Evolutionary conservation across 306 rosid species (phyloP), one percentile per base, ranked within the genome.

Genomic region (Boehmeria nivea): DNA sequence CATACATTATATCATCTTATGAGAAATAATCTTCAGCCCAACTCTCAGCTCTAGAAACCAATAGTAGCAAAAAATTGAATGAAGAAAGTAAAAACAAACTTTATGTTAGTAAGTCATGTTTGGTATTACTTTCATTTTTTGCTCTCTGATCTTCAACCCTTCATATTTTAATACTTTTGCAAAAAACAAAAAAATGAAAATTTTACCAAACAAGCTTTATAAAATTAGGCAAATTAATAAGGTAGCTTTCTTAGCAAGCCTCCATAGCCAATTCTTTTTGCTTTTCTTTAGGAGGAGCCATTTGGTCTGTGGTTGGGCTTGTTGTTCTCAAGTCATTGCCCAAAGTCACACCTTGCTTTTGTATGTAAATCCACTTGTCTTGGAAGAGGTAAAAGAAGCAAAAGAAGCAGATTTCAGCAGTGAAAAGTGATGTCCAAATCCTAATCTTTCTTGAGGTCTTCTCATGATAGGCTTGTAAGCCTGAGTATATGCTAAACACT

Each of bases 341-440:
- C 72, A 83, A 70, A 69, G 25, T 56, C 43, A 73, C 76, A 62
- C 86, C 78, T 78, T 81, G 86, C 17, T 72, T 81, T 37, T 78
- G 74, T 34, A 83, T 86, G 64, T 86, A 78, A 40, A 43, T 57
- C 94, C 90, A 80, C 71, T 83, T 89, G 71, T 89, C 95, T 83
- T 89, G 97, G 44, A 86, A 70, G n/a, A 89, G 95, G 77, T 89
- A 89, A 70, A 79, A 60, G 55, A 89, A 70, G 37, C 79, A 73
- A 51, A 86, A 20, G 43, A 77, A 63, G 59, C 76, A 56, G n/a
- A 89, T 60, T 45, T 89, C 70, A 65, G 67, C 64, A 14, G 94
- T 81, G 78, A 89, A 81, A 70, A 86, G 67, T 61, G 81, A 69
- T 34, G 65, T 69, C 95, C 97, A 86, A 66, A 61, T 24, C 69